Evolutionary conservation across 1,139 yeast genomes (phyloP).

Genomic region (Protomyces lactucae-debilis): DNA sequence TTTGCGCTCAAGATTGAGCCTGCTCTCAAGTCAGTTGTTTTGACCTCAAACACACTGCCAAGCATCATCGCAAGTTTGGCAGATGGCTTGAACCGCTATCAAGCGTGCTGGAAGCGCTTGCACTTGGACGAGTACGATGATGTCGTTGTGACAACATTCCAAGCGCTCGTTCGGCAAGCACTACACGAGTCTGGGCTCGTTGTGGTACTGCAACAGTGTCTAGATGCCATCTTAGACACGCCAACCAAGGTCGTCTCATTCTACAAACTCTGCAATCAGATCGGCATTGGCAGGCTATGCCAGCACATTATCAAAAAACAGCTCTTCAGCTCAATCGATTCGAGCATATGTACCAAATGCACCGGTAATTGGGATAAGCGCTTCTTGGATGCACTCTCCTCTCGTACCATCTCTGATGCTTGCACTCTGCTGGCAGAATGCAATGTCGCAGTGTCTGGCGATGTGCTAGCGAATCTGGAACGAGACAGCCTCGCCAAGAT

Average conservation of each 20-base stretch:
- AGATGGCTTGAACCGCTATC: slow-evolving; percentile 7
- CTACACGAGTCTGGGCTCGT: not conserved
- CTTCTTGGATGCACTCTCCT: not conserved
- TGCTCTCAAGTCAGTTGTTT: not conserved
- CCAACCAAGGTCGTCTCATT: not conserved
- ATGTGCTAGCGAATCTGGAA: slow-evolving; percentile 19
- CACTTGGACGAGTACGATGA: not conserved
- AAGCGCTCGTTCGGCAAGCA: slow-evolving; percentile 4
- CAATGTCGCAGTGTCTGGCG: not conserved
- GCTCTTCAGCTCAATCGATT: not conserved
- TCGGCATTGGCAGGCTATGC: slow-evolving; percentile 4
- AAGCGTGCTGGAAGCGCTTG: slow-evolving; percentile 6
- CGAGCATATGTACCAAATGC: not conserved
- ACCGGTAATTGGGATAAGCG: not conserved
- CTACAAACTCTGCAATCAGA: not conserved
- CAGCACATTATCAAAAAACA: not conserved
- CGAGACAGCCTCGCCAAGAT: slow-evolving; percentile 35
- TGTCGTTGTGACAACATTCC: not conserved
- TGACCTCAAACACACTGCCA: not conserved
- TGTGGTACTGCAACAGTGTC: not conserved
- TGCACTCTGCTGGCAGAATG: not conserved
- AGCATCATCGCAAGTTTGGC: slow-evolving; percentile 1
- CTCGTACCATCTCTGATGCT: not conserved
- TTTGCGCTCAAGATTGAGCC: slow-evolving; percentile 11
- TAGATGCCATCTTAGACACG: not conserved